Percentiles rank a stretch among this genome's conserved stretches.
These are phyloP conservation scores for Penicillium longicatenatum DNA, from an alignment of 495 filamentous ascomycete genomes.

Conservation along the genomic window DNA sequence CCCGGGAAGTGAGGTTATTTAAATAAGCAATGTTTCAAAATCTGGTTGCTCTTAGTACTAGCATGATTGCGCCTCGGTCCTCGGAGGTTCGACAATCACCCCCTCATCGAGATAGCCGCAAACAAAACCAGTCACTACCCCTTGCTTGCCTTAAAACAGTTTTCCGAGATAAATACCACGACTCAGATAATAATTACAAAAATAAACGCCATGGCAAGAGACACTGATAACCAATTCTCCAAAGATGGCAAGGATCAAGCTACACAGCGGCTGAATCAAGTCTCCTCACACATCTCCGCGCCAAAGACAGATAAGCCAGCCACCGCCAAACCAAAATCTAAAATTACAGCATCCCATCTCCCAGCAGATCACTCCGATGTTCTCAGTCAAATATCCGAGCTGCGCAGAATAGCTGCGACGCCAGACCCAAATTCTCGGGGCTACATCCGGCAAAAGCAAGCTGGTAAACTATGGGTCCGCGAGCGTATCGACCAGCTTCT, in stretches of 20 bases:
- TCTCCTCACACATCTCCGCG: conserved; percentile 37
- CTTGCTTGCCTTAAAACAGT: not conserved
- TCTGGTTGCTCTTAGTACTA: too few species aligned
- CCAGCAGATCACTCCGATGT: conserved; percentile 65
- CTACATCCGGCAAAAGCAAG: conserved; percentile 61
- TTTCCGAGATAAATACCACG: too few species aligned
- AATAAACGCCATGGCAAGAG: conserved; percentile 20
- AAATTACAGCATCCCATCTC: conserved; percentile 32
- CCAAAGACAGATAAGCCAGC: conserved; percentile 9
- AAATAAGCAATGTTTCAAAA: not conserved
- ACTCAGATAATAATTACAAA: not conserved
- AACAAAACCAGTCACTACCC: conserved; percentile 5
- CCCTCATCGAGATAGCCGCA: conserved; percentile 17
- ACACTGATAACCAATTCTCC: conserved; percentile 13
- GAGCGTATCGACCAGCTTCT: conserved; percentile 59
- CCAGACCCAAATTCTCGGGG: conserved; percentile 55
- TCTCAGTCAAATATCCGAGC: conserved; percentile 50
- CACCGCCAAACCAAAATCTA: conserved; percentile 21
- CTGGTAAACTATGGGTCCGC: conserved; percentile 66
- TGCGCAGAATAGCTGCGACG: conserved; percentile 52
- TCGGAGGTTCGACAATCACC: conserved; percentile 14
- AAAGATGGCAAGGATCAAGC: conserved; percentile 25
- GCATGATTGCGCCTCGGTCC: conserved; percentile 16
- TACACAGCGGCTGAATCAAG: conserved; percentile 37
- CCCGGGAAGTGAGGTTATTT: not conserved